Evolutionary conservation across 257 asterid genomes (phyloP).

Genomic region (Penstemon davidsonii): DNA sequence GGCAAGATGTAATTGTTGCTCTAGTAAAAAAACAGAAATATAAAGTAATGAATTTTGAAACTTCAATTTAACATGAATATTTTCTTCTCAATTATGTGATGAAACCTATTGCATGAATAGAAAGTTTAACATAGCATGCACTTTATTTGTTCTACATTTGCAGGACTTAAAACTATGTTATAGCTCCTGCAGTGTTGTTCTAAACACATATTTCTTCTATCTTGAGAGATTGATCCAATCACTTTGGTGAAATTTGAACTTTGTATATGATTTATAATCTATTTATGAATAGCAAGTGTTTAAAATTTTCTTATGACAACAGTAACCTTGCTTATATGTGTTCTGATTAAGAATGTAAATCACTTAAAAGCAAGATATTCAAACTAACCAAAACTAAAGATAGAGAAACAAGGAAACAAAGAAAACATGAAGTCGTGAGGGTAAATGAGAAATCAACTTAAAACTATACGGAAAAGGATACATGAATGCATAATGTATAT

Average conservation of each 20-base stretch:
- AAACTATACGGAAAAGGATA: too few species aligned
- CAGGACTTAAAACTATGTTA: neutral
- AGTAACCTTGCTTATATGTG: neutral
- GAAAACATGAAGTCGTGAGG: neutral
- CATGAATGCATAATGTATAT: too few species aligned
- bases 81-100: neutral
- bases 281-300: neutral
- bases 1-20: slow-evolving; percentile 17
- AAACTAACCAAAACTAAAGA: neutral
- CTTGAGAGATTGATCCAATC: neutral
- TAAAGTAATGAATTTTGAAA: slow-evolving; percentile 12
- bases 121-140: neutral
- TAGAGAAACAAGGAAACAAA: neutral
- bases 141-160: slow-evolving; percentile 7
- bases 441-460: neutral
- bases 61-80: neutral
- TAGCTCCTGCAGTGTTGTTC: neutral
- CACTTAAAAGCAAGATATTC: neutral
- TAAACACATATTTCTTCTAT: neutral
- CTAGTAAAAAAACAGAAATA: neutral
- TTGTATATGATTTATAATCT: too few species aligned
- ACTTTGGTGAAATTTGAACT: neutral
- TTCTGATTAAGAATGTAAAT: too few species aligned
- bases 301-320: neutral
- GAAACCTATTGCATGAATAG: slow-evolving; percentile 6